phyloP scores from a whole-genome alignment of 768 basidiomycete species.

The Kwoniella bestiolae region DNA sequence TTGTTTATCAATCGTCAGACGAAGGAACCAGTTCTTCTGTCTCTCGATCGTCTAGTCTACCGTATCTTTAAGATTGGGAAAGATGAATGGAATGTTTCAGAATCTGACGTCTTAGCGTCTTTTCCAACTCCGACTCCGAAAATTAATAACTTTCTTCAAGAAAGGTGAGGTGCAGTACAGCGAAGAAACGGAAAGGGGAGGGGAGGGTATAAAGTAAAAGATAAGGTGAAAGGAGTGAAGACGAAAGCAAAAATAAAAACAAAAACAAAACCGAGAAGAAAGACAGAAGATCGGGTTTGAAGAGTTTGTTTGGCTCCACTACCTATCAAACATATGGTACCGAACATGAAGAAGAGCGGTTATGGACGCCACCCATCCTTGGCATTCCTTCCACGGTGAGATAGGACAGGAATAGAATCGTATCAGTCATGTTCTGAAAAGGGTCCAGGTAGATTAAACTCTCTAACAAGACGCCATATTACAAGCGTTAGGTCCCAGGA shows the following conservation, averaged over 20 bases:
- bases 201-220: neutral
- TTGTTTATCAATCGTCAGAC: neutral
- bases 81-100: neutral
- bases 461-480: conserved; percentile 4
- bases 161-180: too few relatives aligned
- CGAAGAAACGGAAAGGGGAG: neutral
- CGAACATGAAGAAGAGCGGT: neutral
- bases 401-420: neutral
- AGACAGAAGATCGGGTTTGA: too few relatives aligned
- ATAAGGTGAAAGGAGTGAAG: neutral
- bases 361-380: conserved; percentile 1
- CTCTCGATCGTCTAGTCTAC: neutral
- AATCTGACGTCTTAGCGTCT: conserved; percentile 9
- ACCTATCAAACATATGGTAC: neutral
- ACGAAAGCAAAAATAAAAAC: neutral
- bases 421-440: conserved; percentile 7
- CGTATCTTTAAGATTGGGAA: neutral
- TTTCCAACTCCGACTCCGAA: neutral
- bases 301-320: conserved; percentile 15
- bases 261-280: too few relatives aligned
- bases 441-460: conserved; percentile 2
- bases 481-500: neutral
- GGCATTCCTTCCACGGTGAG: neutral
- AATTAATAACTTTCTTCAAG: neutral
- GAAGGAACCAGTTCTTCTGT: conserved; percentile 5